Percentiles rank a stretch among this genome's conserved stretches.
Evolutionary conservation across 352 stramenopile genomes (phyloP).

Genomic region (Pythium guiyangense): DNA sequence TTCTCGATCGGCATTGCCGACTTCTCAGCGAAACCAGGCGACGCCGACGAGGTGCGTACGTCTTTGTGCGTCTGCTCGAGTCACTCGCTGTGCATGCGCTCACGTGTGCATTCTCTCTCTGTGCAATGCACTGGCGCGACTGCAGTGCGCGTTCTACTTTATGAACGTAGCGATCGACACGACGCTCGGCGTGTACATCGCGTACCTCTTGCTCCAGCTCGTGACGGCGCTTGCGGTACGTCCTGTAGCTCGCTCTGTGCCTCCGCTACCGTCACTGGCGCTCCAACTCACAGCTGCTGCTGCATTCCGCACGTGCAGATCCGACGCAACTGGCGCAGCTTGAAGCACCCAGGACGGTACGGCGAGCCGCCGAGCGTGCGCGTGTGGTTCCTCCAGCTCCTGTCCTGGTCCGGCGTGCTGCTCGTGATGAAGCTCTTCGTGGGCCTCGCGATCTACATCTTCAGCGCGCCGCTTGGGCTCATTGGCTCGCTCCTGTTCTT

Average conservation of each 20-base stretch:
- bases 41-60: slow-evolving; percentile 65
- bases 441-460: slow-evolving; percentile 50
- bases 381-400: slow-evolving; percentile 59
- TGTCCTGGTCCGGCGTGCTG: slow-evolving; percentile 65
- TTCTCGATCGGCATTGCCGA: slow-evolving; percentile 72
- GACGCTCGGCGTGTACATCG: slow-evolving; percentile 77
- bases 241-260: neutral
- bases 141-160: slow-evolving; percentile 81
- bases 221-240: slow-evolving; percentile 51
- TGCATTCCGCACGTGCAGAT: slow-evolving; percentile 21
- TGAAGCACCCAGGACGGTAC: slow-evolving; percentile 64
- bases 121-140: neutral
- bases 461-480: slow-evolving; percentile 49
- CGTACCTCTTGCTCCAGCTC: slow-evolving; percentile 66
- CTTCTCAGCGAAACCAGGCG: slow-evolving; percentile 37
- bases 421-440: slow-evolving; percentile 70
- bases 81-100: neutral
- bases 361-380: slow-evolving; percentile 57
- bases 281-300: too few relatives aligned
- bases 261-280: too few relatives aligned
- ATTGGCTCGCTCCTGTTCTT: slow-evolving; percentile 66
- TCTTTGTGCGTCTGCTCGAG: neutral
- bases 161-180: slow-evolving; percentile 86
- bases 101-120: neutral
- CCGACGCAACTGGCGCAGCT: slow-evolving; percentile 48